Percentiles rank a stretch among this genome's conserved stretches.
phyloP scores from a whole-genome alignment of 306 rosid genomes.

The Vigna mungo region DNA sequence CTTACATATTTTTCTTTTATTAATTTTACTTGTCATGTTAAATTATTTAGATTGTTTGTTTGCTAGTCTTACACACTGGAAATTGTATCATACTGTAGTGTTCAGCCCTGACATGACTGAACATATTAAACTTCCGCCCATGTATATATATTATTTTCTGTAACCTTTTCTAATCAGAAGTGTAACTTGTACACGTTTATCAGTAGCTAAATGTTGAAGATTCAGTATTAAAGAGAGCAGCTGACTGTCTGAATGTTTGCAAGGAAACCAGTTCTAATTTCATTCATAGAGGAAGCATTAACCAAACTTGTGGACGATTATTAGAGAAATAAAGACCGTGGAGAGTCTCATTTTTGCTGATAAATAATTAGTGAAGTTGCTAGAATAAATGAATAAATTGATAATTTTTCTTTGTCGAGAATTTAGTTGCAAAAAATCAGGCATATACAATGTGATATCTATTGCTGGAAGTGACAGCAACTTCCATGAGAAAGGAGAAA shows the following conservation, averaged over 20 bases:
- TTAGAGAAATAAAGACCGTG: background rate
- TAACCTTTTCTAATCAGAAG: slow-evolving; percentile 1
- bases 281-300: background rate
- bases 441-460: slow-evolving; percentile 5
- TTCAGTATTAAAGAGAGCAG: background rate
- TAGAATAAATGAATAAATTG: slow-evolving; percentile 17
- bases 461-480: background rate
- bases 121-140: background rate
- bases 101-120: background rate
- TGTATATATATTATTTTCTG: background rate
- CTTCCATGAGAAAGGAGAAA: slow-evolving; percentile 6
- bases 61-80: background rate
- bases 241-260: slow-evolving; percentile 21
- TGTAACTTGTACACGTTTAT: background rate
- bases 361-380: slow-evolving; percentile 17
- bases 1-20: background rate
- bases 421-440: background rate
- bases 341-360: background rate
- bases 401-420: background rate
- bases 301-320: background rate
- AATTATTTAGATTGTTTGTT: background rate
- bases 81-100: slow-evolving; percentile 18
- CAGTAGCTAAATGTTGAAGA: slow-evolving; percentile 3
- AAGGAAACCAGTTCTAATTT: background rate
- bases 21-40: background rate